Conservation (phyloP, 345 rosid species). For the Brassica carinata region DNA sequence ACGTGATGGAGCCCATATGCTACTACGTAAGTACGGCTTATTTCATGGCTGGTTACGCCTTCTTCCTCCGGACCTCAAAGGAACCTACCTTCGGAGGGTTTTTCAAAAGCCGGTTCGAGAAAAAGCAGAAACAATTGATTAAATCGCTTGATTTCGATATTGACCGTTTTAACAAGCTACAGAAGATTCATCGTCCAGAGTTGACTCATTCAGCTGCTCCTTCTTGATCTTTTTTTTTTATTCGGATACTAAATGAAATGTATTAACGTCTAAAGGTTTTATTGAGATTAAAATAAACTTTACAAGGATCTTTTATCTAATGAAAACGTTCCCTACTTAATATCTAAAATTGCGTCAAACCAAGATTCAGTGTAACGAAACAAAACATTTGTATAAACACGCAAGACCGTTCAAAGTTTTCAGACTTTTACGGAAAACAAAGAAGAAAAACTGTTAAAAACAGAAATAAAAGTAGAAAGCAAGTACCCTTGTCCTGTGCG, state of each 20-base stretch:
- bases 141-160: constrained; percentile 52
- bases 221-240: constrained; percentile 1
- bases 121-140: constrained; percentile 66
- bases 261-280: constrained; percentile 1
- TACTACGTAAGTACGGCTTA: constrained; percentile 77
- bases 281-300: neutral
- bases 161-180: constrained; percentile 56
- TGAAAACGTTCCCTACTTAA: neutral
- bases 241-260: constrained; percentile 22
- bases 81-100: constrained; percentile 94
- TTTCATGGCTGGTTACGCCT: constrained; percentile 73
- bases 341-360: neutral
- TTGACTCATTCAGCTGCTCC: constrained; percentile 2
- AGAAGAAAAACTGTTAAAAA: neutral
- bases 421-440: neutral
- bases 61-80: constrained; percentile 80
- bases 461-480: neutral
- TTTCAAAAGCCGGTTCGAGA: constrained; percentile 63
- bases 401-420: neutral
- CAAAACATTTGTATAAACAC: neutral
- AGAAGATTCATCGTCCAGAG: constrained; percentile 41
- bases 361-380: neutral
- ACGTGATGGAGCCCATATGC: constrained; percentile 99
- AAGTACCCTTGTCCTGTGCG: neutral
- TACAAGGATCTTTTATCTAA: neutral